These are phyloP conservation scores for Circinella minor DNA, from an alignment of 371 early-diverging fungal genomes.

Conservation along the genomic window DNA sequence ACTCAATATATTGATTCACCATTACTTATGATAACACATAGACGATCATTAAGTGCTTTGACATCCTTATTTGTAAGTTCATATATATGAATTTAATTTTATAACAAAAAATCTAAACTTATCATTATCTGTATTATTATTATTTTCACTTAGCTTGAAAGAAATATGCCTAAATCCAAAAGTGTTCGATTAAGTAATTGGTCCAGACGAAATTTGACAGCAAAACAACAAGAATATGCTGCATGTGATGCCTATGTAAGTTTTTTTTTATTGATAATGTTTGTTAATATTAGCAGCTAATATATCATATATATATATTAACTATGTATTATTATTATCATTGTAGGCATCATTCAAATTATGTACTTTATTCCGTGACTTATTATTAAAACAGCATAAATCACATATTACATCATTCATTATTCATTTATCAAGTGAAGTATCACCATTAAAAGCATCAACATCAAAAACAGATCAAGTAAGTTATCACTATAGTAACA, in stretches of 20 bases:
- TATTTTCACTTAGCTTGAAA: slow-evolving; percentile 37
- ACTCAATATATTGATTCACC: slow-evolving; percentile 4
- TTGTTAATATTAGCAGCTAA: background rate
- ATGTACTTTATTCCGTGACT: background rate
- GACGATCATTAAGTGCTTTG: background rate
- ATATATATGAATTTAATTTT: background rate
- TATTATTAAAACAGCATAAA: background rate
- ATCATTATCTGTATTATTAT: background rate
- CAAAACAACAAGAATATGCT: slow-evolving; percentile 54
- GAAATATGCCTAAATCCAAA: slow-evolving; percentile 44
- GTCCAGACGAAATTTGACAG: slow-evolving; percentile 33
- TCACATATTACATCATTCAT: slow-evolving; percentile 3
- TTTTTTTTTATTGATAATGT: background rate
- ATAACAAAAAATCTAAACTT: background rate
- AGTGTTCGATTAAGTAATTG: slow-evolving; percentile 56
- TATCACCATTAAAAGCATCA: too few relatives aligned
- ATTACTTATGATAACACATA: background rate
- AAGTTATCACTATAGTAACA: background rate
- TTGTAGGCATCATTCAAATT: slow-evolving; percentile 12
- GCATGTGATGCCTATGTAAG: slow-evolving; percentile 66
- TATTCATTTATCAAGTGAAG: background rate
- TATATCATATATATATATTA: background rate
- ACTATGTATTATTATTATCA: too few relatives aligned
- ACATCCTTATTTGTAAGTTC: slow-evolving; percentile 11
- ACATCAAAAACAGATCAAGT: background rate